Evolutionary conservation across 208 protist species (phyloP), one percentile per base, ranked within the genome.

Genomic region (Eutreptiella sp.): DNA sequence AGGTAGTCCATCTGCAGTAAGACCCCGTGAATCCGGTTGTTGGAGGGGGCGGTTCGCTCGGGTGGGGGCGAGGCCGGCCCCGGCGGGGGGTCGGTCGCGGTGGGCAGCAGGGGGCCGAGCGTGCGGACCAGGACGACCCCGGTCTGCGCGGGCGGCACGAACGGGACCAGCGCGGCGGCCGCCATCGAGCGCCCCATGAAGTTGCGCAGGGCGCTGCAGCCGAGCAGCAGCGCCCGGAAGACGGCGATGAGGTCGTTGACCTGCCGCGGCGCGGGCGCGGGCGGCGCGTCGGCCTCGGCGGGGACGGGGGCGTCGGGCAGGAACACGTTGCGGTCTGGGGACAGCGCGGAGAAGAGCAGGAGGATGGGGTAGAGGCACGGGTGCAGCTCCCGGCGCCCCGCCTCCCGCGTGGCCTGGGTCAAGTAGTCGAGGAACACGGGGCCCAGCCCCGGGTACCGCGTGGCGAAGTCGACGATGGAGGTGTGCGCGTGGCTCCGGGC

Each of bases 301-400:
- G 50, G 33, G 19, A 39, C 1, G n/a, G 46, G 46, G 7, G n/a
- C 3, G 9, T 3, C 14, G n/a, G n/a, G n/a, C n/a, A n/a, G n/a
- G n/a, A n/a, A n/a, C 38, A 29, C 41, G 1, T 90, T 81, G 5
- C 84, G 4, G n/a, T 41, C n/a, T n/a, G 60, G 88, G 2, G 76
- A 76, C 23, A 94, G 76, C 80, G 89, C 85, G 0, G 84, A 92
- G 32, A 94, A 74, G 63, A 94, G 78, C 55, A 91, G 81, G 38
- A 94, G 67, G 9, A 91, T 68, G 9, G 88, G 88, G 53, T 89
- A 90, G 23, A 90, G 69, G 11, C 7, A 34, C 1, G 3, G 35
- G 3, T 36, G 47, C 4, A 72, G 29, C 38, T 65, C 50, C 42
- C 45, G 43, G 2, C 32, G 52, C 5, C 39, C 5, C 16, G 33